phyloP scores from a whole-genome alignment of 768 basidiomycete species.

The Pulveroboletus sp. region DNA sequence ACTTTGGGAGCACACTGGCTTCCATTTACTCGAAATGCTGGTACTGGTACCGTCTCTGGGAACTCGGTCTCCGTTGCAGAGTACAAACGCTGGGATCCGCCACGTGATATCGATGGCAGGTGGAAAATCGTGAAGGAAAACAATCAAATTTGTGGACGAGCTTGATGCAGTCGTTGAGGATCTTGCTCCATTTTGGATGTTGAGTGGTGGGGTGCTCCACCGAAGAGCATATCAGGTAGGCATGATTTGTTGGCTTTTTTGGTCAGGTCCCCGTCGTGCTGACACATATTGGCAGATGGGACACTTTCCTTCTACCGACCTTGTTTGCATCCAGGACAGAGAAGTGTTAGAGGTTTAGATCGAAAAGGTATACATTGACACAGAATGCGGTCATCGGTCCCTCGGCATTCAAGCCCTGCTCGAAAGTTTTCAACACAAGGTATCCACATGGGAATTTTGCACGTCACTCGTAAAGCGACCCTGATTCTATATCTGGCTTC shows the following conservation, averaged over 20 bases:
- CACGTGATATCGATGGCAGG: slow-evolving; percentile 91
- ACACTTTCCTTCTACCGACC: slow-evolving; percentile 76
- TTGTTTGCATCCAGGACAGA: slow-evolving; percentile 75
- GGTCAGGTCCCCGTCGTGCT: background rate
- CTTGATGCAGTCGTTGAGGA: slow-evolving; percentile 36
- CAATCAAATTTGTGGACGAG: slow-evolving; percentile 79
- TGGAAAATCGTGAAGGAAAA: slow-evolving; percentile 75
- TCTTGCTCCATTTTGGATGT: too few relatives aligned
- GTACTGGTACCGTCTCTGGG: slow-evolving; percentile 15
- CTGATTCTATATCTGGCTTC: slow-evolving; percentile 49
- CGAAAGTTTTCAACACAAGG: slow-evolving; percentile 61
- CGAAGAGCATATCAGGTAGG: background rate
- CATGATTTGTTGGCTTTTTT: too few relatives aligned
- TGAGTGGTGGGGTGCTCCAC: too few relatives aligned
- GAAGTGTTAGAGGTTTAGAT: slow-evolving; percentile 58
- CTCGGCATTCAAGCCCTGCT: slow-evolving; percentile 76
- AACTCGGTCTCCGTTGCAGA: slow-evolving; percentile 90
- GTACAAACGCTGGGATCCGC: slow-evolving; percentile 78
- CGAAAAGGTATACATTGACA: slow-evolving; percentile 51
- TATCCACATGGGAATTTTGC: slow-evolving; percentile 28
- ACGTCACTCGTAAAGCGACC: background rate
- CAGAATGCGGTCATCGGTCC: slow-evolving; percentile 75
- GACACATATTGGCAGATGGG: slow-evolving; percentile 51
- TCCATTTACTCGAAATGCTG: slow-evolving; percentile 12
- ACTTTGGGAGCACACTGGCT: slow-evolving; percentile 11